Evolutionary conservation across 768 basidiomycete species (phyloP), one percentile per base, ranked within the genome.

Genomic region (Phylloporus scabripes): DNA sequence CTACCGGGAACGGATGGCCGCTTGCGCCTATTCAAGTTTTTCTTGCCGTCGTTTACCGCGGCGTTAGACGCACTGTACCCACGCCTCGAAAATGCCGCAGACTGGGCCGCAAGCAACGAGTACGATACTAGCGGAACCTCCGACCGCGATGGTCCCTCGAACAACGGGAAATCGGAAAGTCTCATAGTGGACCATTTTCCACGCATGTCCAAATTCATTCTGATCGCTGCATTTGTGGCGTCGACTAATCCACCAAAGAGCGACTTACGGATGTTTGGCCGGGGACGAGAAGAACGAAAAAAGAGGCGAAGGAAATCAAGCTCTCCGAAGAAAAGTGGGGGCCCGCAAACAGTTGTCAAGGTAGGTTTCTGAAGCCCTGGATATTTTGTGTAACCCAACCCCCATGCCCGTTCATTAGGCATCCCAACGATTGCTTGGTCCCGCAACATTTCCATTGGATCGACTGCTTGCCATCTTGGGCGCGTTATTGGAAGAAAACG

Each of bases 211-310:
- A 86, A 85, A 59, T 92, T 81, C 57, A 73, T 92, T 20, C 68
- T 93, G 5, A 64, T 92, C 4, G 85, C 88, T 0, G 79, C 83
- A 1, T 95, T 83, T 60, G 67, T 92, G 34, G 89, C 91, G 5
- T 90, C 89, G 36, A 86, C 84, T 36, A 96, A 95, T 59, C 92
- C 92, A 2, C 66, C 82, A 0, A 85, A 82, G 59, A 83, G 81
- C 8, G 92, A 94, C 65, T 31, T 90, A 54, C 73, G 87, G 32
- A 83, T 95, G 79, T 91, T 96, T 66, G 85, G 87, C 4, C 65
- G 92, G 12, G 85, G 81, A 1, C 50, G 78, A 23, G 83, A 85
- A 46, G 87, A 87, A 62, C 79, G 79, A 50, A 78, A 76, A 59
- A 72, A 74, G 53, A 77, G 76, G 64, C 74, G 79, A 53, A 67